These are phyloP conservation scores for Plenodomus biglobosus DNA, from an alignment of 2,329 filamentous ascomycete species.

Conservation along the genomic window DNA sequence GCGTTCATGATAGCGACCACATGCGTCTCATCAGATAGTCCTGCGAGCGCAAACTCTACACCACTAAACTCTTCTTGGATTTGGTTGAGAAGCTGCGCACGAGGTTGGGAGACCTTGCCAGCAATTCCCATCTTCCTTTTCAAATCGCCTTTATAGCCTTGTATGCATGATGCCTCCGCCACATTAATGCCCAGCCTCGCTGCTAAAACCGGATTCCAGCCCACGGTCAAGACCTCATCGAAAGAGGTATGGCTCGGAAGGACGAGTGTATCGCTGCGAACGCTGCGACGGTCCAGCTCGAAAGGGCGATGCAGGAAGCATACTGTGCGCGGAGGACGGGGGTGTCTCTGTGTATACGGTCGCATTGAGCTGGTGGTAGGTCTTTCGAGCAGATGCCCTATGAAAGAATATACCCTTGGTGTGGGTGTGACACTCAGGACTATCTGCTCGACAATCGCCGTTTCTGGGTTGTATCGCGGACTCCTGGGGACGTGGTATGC, in stretches of 20 bases:
- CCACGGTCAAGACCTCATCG: slow-evolving; percentile 45
- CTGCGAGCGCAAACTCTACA: slow-evolving; percentile 28
- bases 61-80: slow-evolving; percentile 33
- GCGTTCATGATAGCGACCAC: slow-evolving; percentile 47
- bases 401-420: slow-evolving; percentile 31
- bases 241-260: slow-evolving; percentile 43
- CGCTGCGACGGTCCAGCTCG: slow-evolving; percentile 30
- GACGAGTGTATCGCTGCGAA: slow-evolving; percentile 33
- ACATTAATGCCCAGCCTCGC: slow-evolving; percentile 35
- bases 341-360: not conserved
- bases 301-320: slow-evolving; percentile 41
- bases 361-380: slow-evolving; percentile 1
- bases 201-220: slow-evolving; percentile 42
- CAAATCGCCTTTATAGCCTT: slow-evolving; percentile 45
- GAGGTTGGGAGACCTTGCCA: slow-evolving; percentile 17
- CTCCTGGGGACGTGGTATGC: slow-evolving; percentile 39
- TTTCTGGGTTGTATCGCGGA: slow-evolving; percentile 31
- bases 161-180: slow-evolving; percentile 33
- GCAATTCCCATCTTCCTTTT: slow-evolving; percentile 44
- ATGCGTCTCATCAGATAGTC: slow-evolving; percentile 24
- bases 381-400: slow-evolving; percentile 20
- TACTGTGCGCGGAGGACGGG: slow-evolving; percentile 29
- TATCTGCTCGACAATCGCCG: slow-evolving; percentile 31
- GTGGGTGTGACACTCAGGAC: slow-evolving; percentile 38
- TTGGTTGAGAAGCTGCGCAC: slow-evolving; percentile 14